A percentile compares a stretch with the other conserved stretches of the same genome.
These are phyloP conservation scores for Globisporangium nagaii DNA, from an alignment of 352 stramenopile species.

Conservation along the genomic window DNA sequence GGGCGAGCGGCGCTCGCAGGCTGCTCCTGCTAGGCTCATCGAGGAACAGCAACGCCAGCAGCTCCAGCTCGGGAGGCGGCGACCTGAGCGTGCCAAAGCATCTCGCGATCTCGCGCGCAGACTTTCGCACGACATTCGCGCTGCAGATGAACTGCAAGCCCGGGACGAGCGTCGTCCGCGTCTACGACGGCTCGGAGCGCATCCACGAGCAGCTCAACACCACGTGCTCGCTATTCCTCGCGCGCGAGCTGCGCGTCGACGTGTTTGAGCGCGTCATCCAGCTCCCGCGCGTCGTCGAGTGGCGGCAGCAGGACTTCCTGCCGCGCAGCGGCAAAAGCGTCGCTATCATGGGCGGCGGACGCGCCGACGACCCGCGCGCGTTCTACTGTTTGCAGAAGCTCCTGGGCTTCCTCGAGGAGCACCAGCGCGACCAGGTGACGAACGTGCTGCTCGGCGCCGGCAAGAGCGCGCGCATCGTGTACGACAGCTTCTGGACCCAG, in stretches of 20 bases:
- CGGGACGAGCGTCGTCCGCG: conserved; percentile 35
- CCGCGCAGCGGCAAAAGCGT: conserved; percentile 12
- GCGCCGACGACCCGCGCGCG: conserved; percentile 24
- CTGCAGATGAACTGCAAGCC: conserved; percentile 68
- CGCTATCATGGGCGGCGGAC: background rate
- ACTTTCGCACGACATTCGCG: conserved; percentile 84
- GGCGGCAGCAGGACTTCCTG: conserved; percentile 31
- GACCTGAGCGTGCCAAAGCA: conserved; percentile 18
- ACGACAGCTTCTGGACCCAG: conserved; percentile 59
- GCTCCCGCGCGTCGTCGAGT: conserved; percentile 59
- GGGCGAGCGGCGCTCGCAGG: conserved; percentile 9
- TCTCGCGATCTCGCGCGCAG: conserved; percentile 29
- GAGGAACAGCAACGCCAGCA: conserved; percentile 33
- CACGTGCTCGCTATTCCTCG: conserved; percentile 37
- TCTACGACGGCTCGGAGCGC: conserved; percentile 49
- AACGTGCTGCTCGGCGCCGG: conserved; percentile 51
- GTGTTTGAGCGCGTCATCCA: conserved; percentile 30
- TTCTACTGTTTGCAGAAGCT: conserved; percentile 70
- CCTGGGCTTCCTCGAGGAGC: conserved; percentile 48
- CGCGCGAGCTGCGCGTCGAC: conserved; percentile 35
- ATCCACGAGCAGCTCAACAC: conserved; percentile 77
- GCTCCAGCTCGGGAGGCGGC: background rate
- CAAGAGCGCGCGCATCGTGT: conserved; percentile 52
- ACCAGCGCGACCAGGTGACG: conserved; percentile 46
- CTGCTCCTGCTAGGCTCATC: conserved; percentile 19